Conservation (phyloP, 148 eudicot species). For the Bassia scoparia region DNA sequence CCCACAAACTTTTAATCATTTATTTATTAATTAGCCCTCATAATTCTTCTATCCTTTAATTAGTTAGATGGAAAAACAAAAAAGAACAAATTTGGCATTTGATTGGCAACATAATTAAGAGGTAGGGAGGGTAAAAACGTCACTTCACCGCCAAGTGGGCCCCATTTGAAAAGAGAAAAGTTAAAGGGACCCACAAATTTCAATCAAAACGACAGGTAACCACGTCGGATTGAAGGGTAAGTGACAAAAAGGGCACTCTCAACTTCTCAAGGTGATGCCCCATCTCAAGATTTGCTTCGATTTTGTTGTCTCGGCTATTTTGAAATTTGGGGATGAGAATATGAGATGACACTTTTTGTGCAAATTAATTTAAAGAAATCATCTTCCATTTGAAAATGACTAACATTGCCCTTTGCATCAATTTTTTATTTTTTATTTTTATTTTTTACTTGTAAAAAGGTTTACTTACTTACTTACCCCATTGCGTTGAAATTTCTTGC, state of each 20-base stretch:
- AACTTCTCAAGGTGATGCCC: conserved; percentile 40
- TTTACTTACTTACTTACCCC: too few species aligned
- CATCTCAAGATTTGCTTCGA: conserved; percentile 48
- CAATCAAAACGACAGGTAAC: conserved; percentile 40
- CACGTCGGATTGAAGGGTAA: conserved; percentile 38
- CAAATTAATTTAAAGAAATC: conserved; percentile 8
- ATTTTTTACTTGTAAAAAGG: too few species aligned
- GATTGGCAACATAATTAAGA: too few species aligned
- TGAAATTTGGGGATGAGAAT: conserved; percentile 37
- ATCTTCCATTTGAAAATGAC: conserved; percentile 36
- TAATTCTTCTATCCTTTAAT: conserved; percentile 15
- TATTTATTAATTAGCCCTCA: not conserved
- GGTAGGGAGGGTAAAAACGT: not conserved
- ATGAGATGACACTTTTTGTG: conserved; percentile 20
- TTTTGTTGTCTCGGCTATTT: conserved; percentile 49
- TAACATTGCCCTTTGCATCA: conserved; percentile 25
- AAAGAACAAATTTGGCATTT: not conserved
- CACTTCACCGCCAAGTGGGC: not conserved
- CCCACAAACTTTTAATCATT: too few species aligned
- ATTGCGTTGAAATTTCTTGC: conserved; percentile 22
- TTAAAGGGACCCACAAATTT: not conserved
- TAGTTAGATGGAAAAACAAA: not conserved
- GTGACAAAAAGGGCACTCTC: conserved; percentile 36
- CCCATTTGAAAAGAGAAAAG: not conserved
- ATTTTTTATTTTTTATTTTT: too few species aligned